These are phyloP conservation scores for Inga leiocalycina DNA, from an alignment of 306 rosid species.

Conservation along the genomic window DNA sequence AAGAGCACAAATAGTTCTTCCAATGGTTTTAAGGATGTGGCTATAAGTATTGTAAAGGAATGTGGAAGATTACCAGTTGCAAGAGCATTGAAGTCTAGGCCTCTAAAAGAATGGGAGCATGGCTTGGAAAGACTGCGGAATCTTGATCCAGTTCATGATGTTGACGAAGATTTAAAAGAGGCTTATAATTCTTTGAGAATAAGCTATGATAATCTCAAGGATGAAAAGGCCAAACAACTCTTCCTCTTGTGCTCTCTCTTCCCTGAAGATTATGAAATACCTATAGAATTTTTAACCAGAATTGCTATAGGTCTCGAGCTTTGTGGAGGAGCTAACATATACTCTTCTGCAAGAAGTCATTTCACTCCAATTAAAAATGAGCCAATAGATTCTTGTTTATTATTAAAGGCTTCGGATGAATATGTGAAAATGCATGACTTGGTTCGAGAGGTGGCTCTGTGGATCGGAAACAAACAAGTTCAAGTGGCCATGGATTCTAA, in stretches of 20 bases:
- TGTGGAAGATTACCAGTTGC: conserved; percentile 34
- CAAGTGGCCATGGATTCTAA: too few relatives aligned
- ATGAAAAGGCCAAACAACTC: background rate
- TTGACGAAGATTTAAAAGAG: background rate
- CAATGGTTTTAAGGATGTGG: background rate
- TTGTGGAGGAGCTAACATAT: background rate
- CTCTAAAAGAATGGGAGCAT: background rate
- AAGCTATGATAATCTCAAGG: conserved; percentile 5
- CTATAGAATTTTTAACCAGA: background rate
- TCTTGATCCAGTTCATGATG: background rate
- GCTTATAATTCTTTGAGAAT: conserved; percentile 4
- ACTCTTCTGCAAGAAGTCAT: background rate
- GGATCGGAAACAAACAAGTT: background rate
- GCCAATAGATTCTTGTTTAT: conserved; percentile 16
- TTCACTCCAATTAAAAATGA: background rate
- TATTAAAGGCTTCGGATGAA: background rate
- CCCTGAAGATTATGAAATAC: conserved; percentile 28
- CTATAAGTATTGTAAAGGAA: background rate
- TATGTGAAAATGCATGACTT: conserved; percentile 28
- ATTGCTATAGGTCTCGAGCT: background rate
- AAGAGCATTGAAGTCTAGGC: background rate
- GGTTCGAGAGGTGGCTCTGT: conserved; percentile 13
- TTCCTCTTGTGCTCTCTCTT: conserved; percentile 33
- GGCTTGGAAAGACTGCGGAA: background rate
- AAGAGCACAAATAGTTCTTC: background rate